A percentile compares a stretch with the other conserved stretches of the same genome.
Conservation (phyloP, 768 basidiomycete species). For the Boletus subcaerulescens region DNA sequence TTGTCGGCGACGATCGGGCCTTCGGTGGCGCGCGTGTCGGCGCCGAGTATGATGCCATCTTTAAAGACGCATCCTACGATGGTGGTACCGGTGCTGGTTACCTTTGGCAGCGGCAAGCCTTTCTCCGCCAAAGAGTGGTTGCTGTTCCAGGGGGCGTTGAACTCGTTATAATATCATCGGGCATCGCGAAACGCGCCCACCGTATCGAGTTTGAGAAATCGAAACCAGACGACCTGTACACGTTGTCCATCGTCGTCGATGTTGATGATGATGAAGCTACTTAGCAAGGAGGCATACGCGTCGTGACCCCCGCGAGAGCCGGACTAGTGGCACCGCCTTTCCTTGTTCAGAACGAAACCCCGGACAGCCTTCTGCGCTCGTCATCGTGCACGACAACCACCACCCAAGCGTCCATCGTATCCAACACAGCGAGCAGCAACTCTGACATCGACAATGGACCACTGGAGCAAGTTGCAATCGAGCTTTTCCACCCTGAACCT, state of each 20-base stretch:
- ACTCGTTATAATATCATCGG: neutral
- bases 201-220: conserved; percentile 75
- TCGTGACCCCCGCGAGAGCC: conserved; percentile 2
- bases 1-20: conserved; percentile 97
- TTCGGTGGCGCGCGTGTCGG: conserved; percentile 94
- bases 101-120: conserved; percentile 74
- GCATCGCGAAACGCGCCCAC: conserved; percentile 35
- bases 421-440: neutral
- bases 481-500: conserved; percentile 65
- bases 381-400: too few relatives aligned
- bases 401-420: neutral
- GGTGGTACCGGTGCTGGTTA: conserved; percentile 93
- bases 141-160: conserved; percentile 33
- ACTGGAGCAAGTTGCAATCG: conserved; percentile 68
- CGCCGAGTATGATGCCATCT: conserved; percentile 91
- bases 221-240: conserved; percentile 59
- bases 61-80: conserved; percentile 95
- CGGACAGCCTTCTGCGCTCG: too few relatives aligned
- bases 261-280: neutral
- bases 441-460: conserved; percentile 34
- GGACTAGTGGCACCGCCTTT: conserved; percentile 22
- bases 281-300: conserved; percentile 27
- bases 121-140: conserved; percentile 71
- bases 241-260: conserved; percentile 38
- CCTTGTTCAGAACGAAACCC: neutral